Conservation (phyloP, 2,329 filamentous ascomycete genomes). For the Immersiporthe knoxdaviesiana region DNA sequence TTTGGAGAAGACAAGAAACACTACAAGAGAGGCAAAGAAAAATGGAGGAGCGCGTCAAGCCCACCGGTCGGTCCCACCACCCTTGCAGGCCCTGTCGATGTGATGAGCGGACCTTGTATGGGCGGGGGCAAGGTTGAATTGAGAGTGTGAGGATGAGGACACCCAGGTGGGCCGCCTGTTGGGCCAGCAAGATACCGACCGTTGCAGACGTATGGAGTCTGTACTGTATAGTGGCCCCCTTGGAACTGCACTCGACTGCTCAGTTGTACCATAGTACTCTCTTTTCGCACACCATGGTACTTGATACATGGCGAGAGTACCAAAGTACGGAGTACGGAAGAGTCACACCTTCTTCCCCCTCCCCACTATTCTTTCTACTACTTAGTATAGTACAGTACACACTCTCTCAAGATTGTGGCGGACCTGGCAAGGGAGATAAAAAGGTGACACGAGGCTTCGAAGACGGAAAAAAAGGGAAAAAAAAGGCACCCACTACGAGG, state of each 20-base stretch:
- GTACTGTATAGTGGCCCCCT: not conserved
- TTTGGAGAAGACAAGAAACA: constrained; percentile 30
- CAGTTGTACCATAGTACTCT: not conserved
- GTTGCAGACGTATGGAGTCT: constrained; percentile 2
- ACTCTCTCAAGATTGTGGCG: too few species aligned
- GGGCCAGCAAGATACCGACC: constrained; percentile 5
- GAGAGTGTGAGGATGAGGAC: not conserved
- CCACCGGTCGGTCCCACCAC: constrained; percentile 12
- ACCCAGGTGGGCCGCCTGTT: not conserved
- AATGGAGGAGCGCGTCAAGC: constrained; percentile 23
- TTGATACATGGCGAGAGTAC: too few species aligned
- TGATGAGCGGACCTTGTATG: constrained; percentile 10
- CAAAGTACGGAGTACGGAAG: too few species aligned
- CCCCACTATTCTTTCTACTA: too few species aligned
- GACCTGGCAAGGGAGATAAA: not conserved
- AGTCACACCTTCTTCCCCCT: not conserved
- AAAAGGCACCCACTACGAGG: not conserved
- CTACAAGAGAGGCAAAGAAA: constrained; percentile 1
- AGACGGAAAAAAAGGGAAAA: too few species aligned
- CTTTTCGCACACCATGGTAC: too few species aligned
- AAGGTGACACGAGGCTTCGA: not conserved
- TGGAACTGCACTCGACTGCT: not conserved
- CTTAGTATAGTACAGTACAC: too few species aligned
- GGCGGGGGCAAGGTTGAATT: not conserved
- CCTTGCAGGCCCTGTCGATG: constrained; percentile 8